Base-by-base conservation (phyloP, 2,329 filamentous ascomycete genomes). In the Penicillium psychrosexuale region DNA sequence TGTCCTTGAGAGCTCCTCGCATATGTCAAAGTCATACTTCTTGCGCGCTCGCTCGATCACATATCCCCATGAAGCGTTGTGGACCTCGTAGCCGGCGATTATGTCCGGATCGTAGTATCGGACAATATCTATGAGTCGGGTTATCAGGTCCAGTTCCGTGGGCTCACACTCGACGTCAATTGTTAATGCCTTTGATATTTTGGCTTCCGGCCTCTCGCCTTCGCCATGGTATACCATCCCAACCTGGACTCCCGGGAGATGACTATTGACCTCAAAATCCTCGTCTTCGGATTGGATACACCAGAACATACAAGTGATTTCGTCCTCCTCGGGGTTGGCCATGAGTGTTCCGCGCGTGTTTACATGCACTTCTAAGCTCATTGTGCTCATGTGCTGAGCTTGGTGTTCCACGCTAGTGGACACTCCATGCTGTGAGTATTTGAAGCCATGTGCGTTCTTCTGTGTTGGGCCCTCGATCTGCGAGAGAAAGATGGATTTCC, bases 21-120 rank as follows among this genome's bases (percentile, higher is more conserved):
- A 95, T 3, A 99, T 79, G 65, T 97, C 87, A 70, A 90, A 94
- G 59, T 96, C 92, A 66, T 93, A 97, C 69, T 92, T 90, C 58
- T 88, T 73, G 30, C 89, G 82, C 12, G 93, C 92, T 48, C 94
- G 84, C 74, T 99, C 93, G 46, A 97, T 93, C 36, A 99, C 73
- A 71, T 95, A 99, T 1, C 95, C 94, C 94, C 94, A 99, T 0
- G 92, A 97, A 55, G 85, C 83, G 50, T 91, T 90, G 67, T 97
- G 91, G 0, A 97, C 91, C 72, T 99, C 94, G 65, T 94, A 99
- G 0, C 94, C 94, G 0, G 92, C 94, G 39, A 99, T 78, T 28
- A 99, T 89, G 66, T 99, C 94, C 0, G 94, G 94, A 69, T 99
- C 94, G 64, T 89, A 82, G 3, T 79, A 78, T 36, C 91, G 85